phyloP scores from a whole-genome alignment of 768 basidiomycete species.

The Pisolithus marmoratus region DNA sequence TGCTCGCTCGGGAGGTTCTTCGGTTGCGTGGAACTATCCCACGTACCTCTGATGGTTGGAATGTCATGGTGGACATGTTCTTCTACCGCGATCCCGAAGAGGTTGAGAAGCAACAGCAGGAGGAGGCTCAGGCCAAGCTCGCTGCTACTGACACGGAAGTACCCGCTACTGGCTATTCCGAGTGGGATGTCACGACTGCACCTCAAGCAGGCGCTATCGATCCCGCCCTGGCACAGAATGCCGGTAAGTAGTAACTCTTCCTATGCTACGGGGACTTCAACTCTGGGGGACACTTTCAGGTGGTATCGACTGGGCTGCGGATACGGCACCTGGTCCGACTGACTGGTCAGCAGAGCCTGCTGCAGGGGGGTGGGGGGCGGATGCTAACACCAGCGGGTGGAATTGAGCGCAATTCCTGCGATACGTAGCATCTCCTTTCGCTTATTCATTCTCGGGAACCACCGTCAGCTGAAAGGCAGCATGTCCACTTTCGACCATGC shows the following conservation, averaged over 20 bases:
- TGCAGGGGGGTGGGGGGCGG: slow-evolving; percentile 32
- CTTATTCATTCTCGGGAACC: background rate
- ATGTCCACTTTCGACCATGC: slow-evolving; percentile 13
- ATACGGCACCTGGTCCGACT: slow-evolving; percentile 43
- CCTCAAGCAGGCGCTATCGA: slow-evolving; percentile 69
- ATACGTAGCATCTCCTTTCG: background rate
- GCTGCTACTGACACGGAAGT: slow-evolving; percentile 51
- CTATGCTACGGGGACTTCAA: background rate
- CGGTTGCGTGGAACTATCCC: slow-evolving; percentile 92
- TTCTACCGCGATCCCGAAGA: slow-evolving; percentile 99
- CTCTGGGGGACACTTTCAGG: slow-evolving; percentile 30
- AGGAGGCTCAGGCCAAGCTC: slow-evolving; percentile 82
- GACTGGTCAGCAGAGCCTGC: slow-evolving; percentile 90
- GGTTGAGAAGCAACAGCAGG: slow-evolving; percentile 96
- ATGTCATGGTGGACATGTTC: slow-evolving; percentile 99
- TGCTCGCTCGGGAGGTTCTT: slow-evolving; percentile 96
- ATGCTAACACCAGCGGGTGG: slow-evolving; percentile 24
- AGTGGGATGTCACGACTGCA: slow-evolving; percentile 75
- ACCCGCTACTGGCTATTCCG: slow-evolving; percentile 42
- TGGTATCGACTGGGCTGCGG: slow-evolving; percentile 83
- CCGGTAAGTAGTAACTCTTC: slow-evolving; percentile 32
- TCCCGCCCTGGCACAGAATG: slow-evolving; percentile 64
- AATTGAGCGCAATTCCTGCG: slow-evolving; percentile 13
- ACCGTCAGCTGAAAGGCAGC: slow-evolving; percentile 5
- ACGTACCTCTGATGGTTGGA: slow-evolving; percentile 90